Percentiles rank a stretch among this genome's conserved stretches.
phyloP scores from a whole-genome alignment of 148 eudicot species.

The Diospyros lotus region DNA sequence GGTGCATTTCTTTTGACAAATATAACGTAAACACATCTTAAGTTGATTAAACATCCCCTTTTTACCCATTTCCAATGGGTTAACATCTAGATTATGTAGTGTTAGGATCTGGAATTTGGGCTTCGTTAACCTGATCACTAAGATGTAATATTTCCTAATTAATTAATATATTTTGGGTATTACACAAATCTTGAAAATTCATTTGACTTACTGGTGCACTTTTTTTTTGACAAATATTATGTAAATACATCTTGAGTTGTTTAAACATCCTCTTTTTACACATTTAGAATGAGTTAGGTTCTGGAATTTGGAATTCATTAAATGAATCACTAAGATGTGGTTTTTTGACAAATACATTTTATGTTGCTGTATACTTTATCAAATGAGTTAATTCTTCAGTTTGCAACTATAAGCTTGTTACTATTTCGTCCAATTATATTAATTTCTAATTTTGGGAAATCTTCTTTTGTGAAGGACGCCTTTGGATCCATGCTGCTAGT shows the following conservation, averaged over 20 bases:
- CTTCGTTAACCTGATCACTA: no score
- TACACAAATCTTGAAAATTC: no score
- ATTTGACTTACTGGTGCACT: no score
- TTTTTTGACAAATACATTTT: no score
- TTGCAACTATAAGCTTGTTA: neutral
- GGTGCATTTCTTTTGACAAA: no score
- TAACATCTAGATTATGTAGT: no score
- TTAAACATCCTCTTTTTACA: neutral
- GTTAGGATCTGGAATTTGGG: no score
- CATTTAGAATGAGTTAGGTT: neutral
- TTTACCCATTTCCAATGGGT: no score
- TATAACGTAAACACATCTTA: no score
- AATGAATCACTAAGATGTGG: neutral
- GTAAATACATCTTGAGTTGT: neutral
- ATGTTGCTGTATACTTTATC: neutral
- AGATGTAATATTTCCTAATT: no score
- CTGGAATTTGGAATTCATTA: neutral
- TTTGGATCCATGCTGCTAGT: slow-evolving; percentile 98
- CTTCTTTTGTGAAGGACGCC: slow-evolving; percentile 45
- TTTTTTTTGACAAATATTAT: neutral
- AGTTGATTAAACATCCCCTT: no score
- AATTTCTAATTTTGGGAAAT: neutral
- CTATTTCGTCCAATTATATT: neutral
- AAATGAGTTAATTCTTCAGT: neutral
- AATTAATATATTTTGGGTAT: no score